A percentile compares a stretch with the other conserved stretches of the same genome.
Evolutionary conservation across 768 basidiomycete species (phyloP).

Genomic region (Russula sp.): DNA sequence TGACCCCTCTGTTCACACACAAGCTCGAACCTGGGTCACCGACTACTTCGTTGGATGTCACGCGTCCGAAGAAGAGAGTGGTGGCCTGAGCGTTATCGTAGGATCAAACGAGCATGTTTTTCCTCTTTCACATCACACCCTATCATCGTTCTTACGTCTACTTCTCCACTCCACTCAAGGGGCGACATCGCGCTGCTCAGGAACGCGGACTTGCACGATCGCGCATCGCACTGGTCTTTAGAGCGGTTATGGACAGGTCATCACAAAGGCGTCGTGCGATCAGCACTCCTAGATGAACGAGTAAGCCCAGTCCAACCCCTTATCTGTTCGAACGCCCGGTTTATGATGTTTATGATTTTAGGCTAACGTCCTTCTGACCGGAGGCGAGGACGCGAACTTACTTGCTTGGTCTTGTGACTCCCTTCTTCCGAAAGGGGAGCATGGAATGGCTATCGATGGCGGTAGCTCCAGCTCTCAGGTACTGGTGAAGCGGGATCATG

Average conservation of each 20-base stretch:
- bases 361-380: conserved; percentile 39
- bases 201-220: conserved; percentile 32
- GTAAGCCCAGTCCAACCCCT: conserved; percentile 26
- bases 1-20: conserved; percentile 55
- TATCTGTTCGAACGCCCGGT: not conserved
- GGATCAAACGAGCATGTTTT: conserved; percentile 69
- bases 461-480: not conserved
- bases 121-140: not conserved
- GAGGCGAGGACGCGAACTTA: conserved; percentile 39
- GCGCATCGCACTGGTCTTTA: conserved; percentile 34
- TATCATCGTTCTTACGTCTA: not conserved
- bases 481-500: conserved; percentile 26
- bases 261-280: conserved; percentile 38
- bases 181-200: conserved; percentile 38
- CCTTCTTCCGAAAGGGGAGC: conserved; percentile 17
- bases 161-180: conserved; percentile 22
- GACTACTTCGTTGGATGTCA: conserved; percentile 68
- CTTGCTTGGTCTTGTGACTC: conserved; percentile 36
- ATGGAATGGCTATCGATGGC: conserved; percentile 14
- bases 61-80: conserved; percentile 36
- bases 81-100: conserved; percentile 54
- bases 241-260: conserved; percentile 35
- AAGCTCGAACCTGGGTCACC: conserved; percentile 66
- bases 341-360: conserved; percentile 10
- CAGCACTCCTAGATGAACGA: conserved; percentile 37